Percentiles rank a stretch among this genome's conserved stretches.
Conservation (phyloP, 1,284 basidiomycete species). For the Irpex rosettiformis region DNA sequence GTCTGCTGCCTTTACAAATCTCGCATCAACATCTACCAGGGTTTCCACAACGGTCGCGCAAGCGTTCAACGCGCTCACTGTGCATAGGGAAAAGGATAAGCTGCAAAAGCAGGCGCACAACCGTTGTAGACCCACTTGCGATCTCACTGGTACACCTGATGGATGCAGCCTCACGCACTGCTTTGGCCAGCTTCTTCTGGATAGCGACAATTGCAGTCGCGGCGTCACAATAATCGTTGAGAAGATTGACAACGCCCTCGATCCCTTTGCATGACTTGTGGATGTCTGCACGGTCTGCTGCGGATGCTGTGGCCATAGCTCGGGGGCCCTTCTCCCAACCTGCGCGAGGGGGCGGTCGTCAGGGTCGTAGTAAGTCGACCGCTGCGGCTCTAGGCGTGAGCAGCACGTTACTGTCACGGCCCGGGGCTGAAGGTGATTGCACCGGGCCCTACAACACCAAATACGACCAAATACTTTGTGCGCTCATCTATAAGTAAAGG, state of each 20-base stretch:
- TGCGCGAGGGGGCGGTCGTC: neutral
- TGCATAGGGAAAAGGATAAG: neutral
- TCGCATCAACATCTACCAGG: conserved; percentile 63
- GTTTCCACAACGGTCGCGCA: conserved; percentile 66
- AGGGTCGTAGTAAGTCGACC: neutral
- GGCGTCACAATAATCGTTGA: conserved; percentile 74
- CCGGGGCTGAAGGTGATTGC: conserved; percentile 4
- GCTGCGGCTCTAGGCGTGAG: neutral
- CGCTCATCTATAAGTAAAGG: neutral
- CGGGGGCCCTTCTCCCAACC: neutral
- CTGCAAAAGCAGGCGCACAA: neutral
- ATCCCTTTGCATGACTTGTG: conserved; percentile 78
- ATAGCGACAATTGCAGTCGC: conserved; percentile 55
- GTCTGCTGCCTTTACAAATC: conserved; percentile 70
- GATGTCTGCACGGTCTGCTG: conserved; percentile 60
- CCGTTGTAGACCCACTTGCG: conserved; percentile 40
- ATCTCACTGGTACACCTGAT: conserved; percentile 59
- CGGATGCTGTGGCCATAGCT: conserved; percentile 15
- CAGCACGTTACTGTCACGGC: neutral
- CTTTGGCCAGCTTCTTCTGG: conserved; percentile 73
- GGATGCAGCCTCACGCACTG: conserved; percentile 59
- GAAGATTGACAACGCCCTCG: conserved; percentile 58
- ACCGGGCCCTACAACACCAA: conserved; percentile 11
- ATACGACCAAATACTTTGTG: conserved; percentile 9
- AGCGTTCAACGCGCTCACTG: conserved; percentile 63